Conservation (phyloP, 192 early-diverging fungal genomes). For the Irineochytrium annulatum region DNA sequence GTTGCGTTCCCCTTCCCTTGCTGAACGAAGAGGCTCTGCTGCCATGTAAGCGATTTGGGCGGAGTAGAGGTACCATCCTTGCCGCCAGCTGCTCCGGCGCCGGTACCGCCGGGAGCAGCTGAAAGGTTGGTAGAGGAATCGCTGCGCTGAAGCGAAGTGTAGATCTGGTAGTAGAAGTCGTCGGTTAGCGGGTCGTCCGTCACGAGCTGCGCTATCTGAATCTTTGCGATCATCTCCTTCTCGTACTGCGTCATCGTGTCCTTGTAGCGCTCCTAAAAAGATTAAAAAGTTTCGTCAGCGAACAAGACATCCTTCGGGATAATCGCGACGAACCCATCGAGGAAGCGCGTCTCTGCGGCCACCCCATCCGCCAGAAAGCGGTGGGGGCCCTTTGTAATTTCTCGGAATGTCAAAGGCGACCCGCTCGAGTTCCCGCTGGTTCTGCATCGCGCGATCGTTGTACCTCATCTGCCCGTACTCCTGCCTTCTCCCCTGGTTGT, state of each 20-base stretch:
- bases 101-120: conserved; percentile 13
- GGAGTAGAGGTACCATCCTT: no score
- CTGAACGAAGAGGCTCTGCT: conserved; percentile 43
- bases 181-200: conserved; percentile 88
- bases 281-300: background rate
- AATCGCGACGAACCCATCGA: conserved; percentile 16
- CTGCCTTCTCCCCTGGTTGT: conserved; percentile 7
- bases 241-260: conserved; percentile 90
- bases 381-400: conserved; percentile 20
- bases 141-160: conserved; percentile 40
- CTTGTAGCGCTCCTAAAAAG: conserved; percentile 67
- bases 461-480: conserved; percentile 31
- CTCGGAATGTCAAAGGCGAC: conserved; percentile 17
- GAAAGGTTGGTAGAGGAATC: conserved; percentile 6
- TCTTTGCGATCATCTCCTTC: conserved; percentile 90
- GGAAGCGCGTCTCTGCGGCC: conserved; percentile 12
- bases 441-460: conserved; percentile 8
- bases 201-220: conserved; percentile 92
- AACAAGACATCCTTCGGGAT: background rate
- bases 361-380: conserved; percentile 24
- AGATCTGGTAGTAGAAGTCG: conserved; percentile 96
- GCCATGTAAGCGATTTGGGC: conserved; percentile 41
- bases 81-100: background rate
- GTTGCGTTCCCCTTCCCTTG: conserved; percentile 8
- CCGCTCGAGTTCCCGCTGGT: conserved; percentile 17